Evolutionary conservation across 306 rosid species (phyloP).

Genomic region (Rubus parviflorus): DNA sequence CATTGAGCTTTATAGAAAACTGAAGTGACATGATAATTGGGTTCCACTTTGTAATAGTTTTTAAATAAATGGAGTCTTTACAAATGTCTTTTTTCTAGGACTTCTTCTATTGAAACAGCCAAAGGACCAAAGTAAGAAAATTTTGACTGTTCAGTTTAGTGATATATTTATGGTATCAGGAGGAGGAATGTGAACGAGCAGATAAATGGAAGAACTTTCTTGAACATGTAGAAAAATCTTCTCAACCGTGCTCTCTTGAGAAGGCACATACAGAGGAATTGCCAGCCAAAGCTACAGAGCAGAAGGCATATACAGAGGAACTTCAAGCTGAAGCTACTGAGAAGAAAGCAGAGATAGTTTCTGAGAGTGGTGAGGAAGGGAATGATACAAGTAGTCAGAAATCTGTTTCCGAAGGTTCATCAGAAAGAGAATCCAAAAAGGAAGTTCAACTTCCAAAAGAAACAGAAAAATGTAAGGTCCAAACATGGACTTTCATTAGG

Average conservation of each 20-base stretch:
- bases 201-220: slow-evolving; percentile 73
- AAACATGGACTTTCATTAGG: slow-evolving; percentile 64
- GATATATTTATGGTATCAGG: slow-evolving; percentile 49
- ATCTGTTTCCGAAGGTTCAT: slow-evolving; percentile 37
- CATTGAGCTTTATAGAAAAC: neutral
- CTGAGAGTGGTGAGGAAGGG: slow-evolving; percentile 39
- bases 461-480: slow-evolving; percentile 44
- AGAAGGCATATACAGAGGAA: slow-evolving; percentile 36
- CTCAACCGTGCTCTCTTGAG: slow-evolving; percentile 40
- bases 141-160: slow-evolving; percentile 14
- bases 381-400: slow-evolving; percentile 34
- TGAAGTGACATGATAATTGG: slow-evolving; percentile 3
- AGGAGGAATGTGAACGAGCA: slow-evolving; percentile 88
- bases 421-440: slow-evolving; percentile 43
- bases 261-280: slow-evolving; percentile 35
- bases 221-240: slow-evolving; percentile 43
- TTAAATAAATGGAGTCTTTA: neutral
- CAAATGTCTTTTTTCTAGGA: neutral
- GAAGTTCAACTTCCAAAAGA: slow-evolving; percentile 45
- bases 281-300: slow-evolving; percentile 39
- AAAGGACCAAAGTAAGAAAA: neutral
- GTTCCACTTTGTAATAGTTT: neutral
- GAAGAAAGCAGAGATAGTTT: slow-evolving; percentile 36
- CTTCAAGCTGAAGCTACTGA: slow-evolving; percentile 41
- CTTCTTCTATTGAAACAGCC: neutral